These are phyloP conservation scores for Smallanthus sonchifolius DNA, from an alignment of 129 eudicot genomes.

Conservation along the genomic window DNA sequence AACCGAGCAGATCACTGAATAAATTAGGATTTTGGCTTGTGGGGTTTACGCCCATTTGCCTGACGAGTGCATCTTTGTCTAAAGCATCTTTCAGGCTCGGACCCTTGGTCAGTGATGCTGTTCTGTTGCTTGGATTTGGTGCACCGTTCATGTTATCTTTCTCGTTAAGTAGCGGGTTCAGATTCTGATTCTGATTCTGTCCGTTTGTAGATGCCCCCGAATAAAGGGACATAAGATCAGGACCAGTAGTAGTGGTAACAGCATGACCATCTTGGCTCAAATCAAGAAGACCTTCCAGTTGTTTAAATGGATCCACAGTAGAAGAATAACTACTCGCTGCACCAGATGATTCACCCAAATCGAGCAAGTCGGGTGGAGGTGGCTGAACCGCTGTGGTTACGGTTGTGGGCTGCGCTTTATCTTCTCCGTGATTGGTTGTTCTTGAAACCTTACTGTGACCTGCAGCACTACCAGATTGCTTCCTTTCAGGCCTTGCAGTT, in stretches of 20 bases:
- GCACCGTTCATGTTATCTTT: not conserved
- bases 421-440: constrained; percentile 34
- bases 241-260: constrained; percentile 30
- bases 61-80: constrained; percentile 80
- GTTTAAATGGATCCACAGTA: constrained; percentile 62
- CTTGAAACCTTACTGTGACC: constrained; percentile 50
- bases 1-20: constrained; percentile 89
- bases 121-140: constrained; percentile 12
- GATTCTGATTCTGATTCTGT: constrained; percentile 17
- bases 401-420: constrained; percentile 34
- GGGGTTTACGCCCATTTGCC: constrained; percentile 93
- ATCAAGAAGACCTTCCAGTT: constrained; percentile 87
- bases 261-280: constrained; percentile 37
- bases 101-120: constrained; percentile 66
- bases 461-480: constrained; percentile 43
- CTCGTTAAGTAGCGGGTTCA: not conserved
- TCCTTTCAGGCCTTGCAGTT: constrained; percentile 51
- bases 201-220: constrained; percentile 45
- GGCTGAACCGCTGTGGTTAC: constrained; percentile 29
- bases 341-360: constrained; percentile 66
- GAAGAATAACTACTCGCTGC: constrained; percentile 28
- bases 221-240: constrained; percentile 68
- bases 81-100: constrained; percentile 70
- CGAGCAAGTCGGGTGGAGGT: constrained; percentile 82
- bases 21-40: constrained; percentile 83